phyloP scores from a whole-genome alignment of 2,329 filamentous ascomycete genomes.

The Plenodomus lindquistii region DNA sequence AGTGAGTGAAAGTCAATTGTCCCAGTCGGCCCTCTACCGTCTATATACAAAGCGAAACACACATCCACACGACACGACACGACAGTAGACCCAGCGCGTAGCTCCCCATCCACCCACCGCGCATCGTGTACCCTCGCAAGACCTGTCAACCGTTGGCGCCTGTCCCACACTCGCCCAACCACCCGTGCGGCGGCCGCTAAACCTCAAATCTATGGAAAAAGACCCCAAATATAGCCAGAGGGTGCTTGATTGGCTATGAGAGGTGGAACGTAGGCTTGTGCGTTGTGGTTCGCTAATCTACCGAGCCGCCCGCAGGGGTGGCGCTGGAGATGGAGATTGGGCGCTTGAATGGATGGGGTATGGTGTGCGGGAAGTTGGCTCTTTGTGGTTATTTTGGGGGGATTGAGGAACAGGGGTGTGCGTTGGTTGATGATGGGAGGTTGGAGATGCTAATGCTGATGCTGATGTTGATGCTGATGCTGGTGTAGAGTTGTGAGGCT shows the following conservation, averaged over 20 bases:
- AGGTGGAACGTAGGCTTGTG: not conserved
- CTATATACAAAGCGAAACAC: not conserved
- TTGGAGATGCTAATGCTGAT: not conserved
- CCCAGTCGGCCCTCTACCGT: not conserved
- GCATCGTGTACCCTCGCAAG: not conserved
- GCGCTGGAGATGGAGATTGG: not conserved
- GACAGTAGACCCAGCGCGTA: not conserved
- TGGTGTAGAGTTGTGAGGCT: not conserved
- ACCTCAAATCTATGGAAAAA: constrained; percentile 5
- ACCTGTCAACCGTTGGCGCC: constrained; percentile 7
- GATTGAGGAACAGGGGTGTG: not conserved
- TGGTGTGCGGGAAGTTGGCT: not conserved
- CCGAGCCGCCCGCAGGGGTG: constrained; percentile 13
- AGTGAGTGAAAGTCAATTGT: not conserved
- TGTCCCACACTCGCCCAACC: constrained; percentile 10
- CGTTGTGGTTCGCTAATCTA: constrained; percentile 13
- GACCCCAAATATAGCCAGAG: constrained; percentile 24
- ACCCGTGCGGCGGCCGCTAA: not conserved
- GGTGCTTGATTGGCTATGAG: constrained; percentile 11
- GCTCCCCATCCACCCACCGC: not conserved
- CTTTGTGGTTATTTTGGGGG: constrained; percentile 1
- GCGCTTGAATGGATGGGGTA: not conserved
- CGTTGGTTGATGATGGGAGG: not conserved
- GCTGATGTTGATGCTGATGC: not conserved
- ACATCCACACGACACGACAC: too few species aligned